Percentiles rank a stretch among this genome's conserved stretches.
Conservation (phyloP, 352 stramenopile species). For the Poterioochromonas sp. region DNA sequence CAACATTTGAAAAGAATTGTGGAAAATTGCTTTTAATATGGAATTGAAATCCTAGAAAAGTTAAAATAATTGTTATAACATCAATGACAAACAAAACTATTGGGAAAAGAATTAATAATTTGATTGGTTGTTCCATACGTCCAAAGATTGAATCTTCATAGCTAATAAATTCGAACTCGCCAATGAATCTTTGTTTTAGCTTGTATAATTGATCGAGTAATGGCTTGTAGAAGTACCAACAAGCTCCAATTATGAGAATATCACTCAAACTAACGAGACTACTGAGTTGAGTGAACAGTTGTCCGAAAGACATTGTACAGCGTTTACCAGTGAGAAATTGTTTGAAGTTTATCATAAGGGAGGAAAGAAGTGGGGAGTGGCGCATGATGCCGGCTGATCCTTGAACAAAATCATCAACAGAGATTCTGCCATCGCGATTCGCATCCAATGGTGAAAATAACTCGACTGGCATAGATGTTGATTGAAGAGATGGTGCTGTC, state of each 20-base stretch:
- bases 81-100: background rate
- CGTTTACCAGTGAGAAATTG: background rate
- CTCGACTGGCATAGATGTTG: no score
- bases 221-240: background rate
- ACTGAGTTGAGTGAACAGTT: background rate
- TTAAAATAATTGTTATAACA: background rate
- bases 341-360: background rate
- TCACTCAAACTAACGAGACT: background rate
- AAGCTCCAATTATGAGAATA: background rate
- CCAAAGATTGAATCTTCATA: background rate
- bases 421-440: no score
- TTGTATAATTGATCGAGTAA: background rate
- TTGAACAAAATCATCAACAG: no score
- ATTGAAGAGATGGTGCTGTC: no score
- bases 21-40: conserved; percentile 4
- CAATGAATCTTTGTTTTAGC: background rate
- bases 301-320: background rate
- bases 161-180: background rate
- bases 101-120: background rate
- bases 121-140: background rate
- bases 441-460: no score
- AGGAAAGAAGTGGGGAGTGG: background rate
- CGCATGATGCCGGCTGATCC: no score
- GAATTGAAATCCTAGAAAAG: background rate
- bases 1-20: background rate